These are phyloP conservation scores for Amanita brunnescens DNA, from an alignment of 768 basidiomycete species.

Conservation along the genomic window DNA sequence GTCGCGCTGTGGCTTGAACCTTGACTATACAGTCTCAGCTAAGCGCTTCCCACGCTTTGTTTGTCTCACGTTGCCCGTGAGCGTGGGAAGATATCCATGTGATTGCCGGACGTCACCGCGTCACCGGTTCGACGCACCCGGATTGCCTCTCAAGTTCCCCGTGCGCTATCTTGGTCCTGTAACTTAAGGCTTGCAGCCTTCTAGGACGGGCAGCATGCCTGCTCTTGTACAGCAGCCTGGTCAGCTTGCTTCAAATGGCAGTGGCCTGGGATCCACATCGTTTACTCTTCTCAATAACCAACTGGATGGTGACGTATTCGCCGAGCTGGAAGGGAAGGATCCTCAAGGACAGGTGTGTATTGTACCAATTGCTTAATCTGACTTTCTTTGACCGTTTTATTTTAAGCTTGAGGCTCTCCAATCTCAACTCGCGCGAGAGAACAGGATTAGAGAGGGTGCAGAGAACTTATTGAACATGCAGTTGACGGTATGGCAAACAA, in stretches of 20 bases:
- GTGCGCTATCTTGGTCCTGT: too few relatives aligned
- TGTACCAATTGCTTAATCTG: neutral
- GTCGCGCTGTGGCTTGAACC: slow-evolving; percentile 37
- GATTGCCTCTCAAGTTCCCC: too few relatives aligned
- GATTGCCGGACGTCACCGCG: too few relatives aligned
- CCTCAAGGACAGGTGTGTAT: slow-evolving; percentile 35
- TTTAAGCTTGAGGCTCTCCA: slow-evolving; percentile 59
- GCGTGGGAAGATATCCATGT: too few relatives aligned
- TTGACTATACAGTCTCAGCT: slow-evolving; percentile 35
- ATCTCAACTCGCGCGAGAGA: slow-evolving; percentile 63
- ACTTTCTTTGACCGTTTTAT: neutral
- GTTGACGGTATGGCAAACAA: too few relatives aligned
- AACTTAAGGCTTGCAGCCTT: neutral
- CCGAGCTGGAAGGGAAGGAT: slow-evolving; percentile 39
- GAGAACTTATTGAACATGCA: slow-evolving; percentile 85
- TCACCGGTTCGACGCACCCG: too few relatives aligned
- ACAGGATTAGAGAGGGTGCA: slow-evolving; percentile 84
- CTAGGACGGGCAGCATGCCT: neutral
- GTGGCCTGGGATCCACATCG: too few relatives aligned
- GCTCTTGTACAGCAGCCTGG: neutral
- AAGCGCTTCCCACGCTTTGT: too few relatives aligned
- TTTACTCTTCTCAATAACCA: too few relatives aligned
- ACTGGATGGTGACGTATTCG: slow-evolving; percentile 15
- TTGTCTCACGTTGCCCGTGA: too few relatives aligned
- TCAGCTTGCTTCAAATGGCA: too few relatives aligned